phyloP scores from a whole-genome alignment of 352 stramenopile genomes.

The Blastocystis sp. region DNA sequence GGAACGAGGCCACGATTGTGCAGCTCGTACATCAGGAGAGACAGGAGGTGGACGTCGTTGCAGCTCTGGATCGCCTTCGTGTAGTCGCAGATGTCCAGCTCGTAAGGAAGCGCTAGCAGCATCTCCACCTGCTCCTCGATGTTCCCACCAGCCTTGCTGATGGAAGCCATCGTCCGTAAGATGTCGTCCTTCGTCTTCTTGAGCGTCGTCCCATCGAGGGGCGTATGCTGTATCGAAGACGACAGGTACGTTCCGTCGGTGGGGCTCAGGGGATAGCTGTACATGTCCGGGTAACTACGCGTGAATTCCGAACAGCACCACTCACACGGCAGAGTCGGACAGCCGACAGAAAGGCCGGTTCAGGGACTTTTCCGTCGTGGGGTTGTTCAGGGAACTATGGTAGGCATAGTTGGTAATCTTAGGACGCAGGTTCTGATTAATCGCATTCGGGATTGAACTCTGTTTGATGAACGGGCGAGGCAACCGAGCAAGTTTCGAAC shows the following conservation, averaged over 20 bases:
- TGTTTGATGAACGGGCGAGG: slow-evolving; percentile 44
- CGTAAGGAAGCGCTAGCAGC: slow-evolving; percentile 56
- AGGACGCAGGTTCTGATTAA: slow-evolving; percentile 61
- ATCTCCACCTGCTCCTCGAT: slow-evolving; percentile 43
- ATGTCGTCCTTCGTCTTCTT: slow-evolving; percentile 67
- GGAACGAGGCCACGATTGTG: slow-evolving; percentile 54
- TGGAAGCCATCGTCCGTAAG: slow-evolving; percentile 22
- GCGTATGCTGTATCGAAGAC: not conserved
- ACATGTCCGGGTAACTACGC: slow-evolving; percentile 50
- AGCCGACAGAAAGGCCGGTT: slow-evolving; percentile 36
- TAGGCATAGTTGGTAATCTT: slow-evolving; percentile 59
- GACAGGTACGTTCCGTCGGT: not conserved
- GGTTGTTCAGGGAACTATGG: slow-evolving; percentile 23
- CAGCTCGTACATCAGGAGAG: slow-evolving; percentile 54
- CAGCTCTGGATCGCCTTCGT: slow-evolving; percentile 68
- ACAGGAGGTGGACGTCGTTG: slow-evolving; percentile 27
- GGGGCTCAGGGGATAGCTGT: not conserved
- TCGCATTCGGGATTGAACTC: slow-evolving; percentile 9
- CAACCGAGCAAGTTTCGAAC: slow-evolving; percentile 64
- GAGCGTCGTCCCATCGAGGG: slow-evolving; percentile 6
- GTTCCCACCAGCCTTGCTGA: slow-evolving; percentile 58
- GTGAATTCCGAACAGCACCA: not conserved
- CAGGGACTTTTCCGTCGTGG: slow-evolving; percentile 28
- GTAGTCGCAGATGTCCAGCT: slow-evolving; percentile 68
- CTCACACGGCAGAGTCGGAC: slow-evolving; percentile 47